These are phyloP conservation scores for Rutidosis leptorrhynchoides DNA, from an alignment of 129 eudicot species.

Conservation along the genomic window DNA sequence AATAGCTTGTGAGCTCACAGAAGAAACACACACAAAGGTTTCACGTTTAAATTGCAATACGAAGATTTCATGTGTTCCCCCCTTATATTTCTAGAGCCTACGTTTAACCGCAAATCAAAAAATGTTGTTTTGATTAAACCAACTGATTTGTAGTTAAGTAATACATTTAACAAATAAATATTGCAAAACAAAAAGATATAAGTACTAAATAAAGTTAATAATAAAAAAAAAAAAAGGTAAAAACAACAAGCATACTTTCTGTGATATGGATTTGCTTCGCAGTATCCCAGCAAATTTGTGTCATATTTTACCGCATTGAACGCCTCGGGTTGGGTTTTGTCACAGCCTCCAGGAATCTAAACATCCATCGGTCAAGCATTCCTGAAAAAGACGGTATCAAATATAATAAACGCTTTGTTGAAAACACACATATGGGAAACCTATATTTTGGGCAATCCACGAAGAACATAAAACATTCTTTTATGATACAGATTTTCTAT, in stretches of 20 bases:
- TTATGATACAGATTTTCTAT: neutral
- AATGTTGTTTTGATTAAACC: constrained; percentile 21
- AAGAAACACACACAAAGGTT: no score
- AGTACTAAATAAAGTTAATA: constrained; percentile 14
- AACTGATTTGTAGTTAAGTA: constrained; percentile 11
- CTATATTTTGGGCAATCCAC: neutral
- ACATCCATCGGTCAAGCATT: constrained; percentile 98
- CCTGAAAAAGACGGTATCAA: constrained; percentile 45
- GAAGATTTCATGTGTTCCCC: neutral
- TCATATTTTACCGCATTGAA: constrained; percentile 33
- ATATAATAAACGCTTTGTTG: neutral
- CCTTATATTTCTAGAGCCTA: no score
- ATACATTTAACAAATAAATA: constrained; percentile 23
- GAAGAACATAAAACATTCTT: neutral
- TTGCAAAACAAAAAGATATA: constrained; percentile 20
- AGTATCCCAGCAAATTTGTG: no score
- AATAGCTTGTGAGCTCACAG: no score
- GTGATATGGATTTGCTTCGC: constrained; percentile 23
- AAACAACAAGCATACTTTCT: constrained; percentile 13
- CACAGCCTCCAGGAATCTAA: constrained; percentile 65
- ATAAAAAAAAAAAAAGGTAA: no score
- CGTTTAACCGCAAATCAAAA: constrained; percentile 15
- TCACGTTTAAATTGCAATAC: neutral
- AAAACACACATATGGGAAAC: neutral
- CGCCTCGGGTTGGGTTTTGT: constrained; percentile 44